Evolutionary conservation across 306 rosid species (phyloP), one percentile per base, ranked within the genome.

Genomic region (Malus sieversii): DNA sequence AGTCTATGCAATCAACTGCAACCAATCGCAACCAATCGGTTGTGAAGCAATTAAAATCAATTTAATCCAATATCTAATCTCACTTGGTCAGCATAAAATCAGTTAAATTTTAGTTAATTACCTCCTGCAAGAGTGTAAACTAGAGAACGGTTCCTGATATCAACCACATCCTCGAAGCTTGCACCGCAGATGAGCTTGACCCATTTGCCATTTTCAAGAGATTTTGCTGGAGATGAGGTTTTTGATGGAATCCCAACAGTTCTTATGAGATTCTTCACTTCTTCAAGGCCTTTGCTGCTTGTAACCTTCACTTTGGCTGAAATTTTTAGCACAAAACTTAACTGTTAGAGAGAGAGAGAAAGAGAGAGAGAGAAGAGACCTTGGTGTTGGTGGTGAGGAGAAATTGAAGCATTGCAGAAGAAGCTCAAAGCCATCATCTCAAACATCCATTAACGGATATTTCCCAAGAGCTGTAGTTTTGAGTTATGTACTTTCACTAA

Each of bases 81-180:
- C 30, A 19, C 22, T 23, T 30, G 8, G 38, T 9, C 66, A 48
- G 19, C 53, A 48, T 4, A 22, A 55, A 23, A 30, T 27, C 10
- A 76, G 20, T 44, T 12, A 62, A 8, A 29, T 63, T 7, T 63
- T 63, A 18, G 32, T 30, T 15, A 32, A 48, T 77, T 78, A 91
- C 92, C 97, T 84, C 98, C 98, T 71, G 98, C 96, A 81, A 93
- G 98, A 78, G 97, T 82, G 94, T 93, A 93, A 76, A 93, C 94
- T 75, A 93, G 87, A 60, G 90, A 86, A 76, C 90, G 97, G 81
- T 93, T 93, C 83, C 96, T 88, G 86, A 93, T 84, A 85, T 93
- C 90, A 81, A 86, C 91, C 80, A 88, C 92, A 86, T 93, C 98
- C 92, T 91, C 96, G 77, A 93, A 93, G 80, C 98, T 93, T 75